Base-by-base conservation (phyloP, 331 rosid species). In the Stylosanthes scabra region DNA sequence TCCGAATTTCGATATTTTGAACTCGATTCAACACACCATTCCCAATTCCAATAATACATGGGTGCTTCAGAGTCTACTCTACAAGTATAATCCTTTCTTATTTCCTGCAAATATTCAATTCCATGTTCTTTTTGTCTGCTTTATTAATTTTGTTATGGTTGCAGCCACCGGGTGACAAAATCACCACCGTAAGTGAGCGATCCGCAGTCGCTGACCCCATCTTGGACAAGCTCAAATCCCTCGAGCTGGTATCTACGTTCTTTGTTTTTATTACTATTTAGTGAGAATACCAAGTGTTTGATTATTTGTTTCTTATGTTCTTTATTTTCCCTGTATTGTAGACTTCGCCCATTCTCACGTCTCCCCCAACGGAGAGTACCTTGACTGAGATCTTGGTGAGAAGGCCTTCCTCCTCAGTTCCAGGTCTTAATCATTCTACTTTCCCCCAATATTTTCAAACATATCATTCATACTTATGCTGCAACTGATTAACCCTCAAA, bases 371-470 rank as follows among this genome's bases (percentile, higher is more conserved):
- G 13, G 98, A 92, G 85, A 76, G 96, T 71, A 86, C 90, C 71
- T 82, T 95, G 82, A 88, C 97, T 27, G 98, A 95, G 81, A 92
- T 92, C 87, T 80, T 95, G 72, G 96, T 95, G 66, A 88, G 90
- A 86, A 92, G 89, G 64, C 84, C 97, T 62, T 78, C 91, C 1
- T 88, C 97, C 27, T 90, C 96, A 2, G 76, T 55, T 83, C 62
- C 96, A 64, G 87, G 99, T 90, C 51, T 74, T 10, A 44, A 27
- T 59, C 25, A 28, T 54, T 71, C 47, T 63, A 6, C 46, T 42
- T 55, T 58, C 51, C 15, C 34, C 64, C 65, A 64, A 15, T 59
- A 16, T 54, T 8, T 12, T 8, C 40, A n/a, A 41, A 20, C 11
- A 15, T 15, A 13, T 57, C 41, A 41, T 72, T 11, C 25, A 45